These are phyloP conservation scores for Jasminum sambac DNA, from an alignment of 257 asterid genomes.

Conservation along the genomic window DNA sequence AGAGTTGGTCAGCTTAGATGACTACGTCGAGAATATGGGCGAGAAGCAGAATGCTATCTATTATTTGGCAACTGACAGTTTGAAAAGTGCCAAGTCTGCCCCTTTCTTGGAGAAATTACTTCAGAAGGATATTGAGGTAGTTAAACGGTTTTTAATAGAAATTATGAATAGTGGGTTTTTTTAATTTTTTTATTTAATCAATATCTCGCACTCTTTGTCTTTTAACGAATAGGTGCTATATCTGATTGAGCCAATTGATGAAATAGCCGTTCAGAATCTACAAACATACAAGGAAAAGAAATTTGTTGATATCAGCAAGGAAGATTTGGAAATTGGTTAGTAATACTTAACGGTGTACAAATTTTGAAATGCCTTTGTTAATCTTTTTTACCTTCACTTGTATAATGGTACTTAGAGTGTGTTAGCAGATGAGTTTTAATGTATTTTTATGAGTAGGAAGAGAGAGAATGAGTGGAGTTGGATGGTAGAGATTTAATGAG, in stretches of 20 bases:
- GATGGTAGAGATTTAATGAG: too few relatives aligned
- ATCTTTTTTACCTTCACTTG: not conserved
- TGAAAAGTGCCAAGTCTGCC: conserved; percentile 92
- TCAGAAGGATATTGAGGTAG: conserved; percentile 93
- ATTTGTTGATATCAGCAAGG: conserved; percentile 97
- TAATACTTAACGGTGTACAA: not conserved
- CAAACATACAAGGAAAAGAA: conserved; percentile 96
- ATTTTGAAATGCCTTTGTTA: not conserved
- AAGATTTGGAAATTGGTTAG: conserved; percentile 94
- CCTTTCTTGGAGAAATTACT: conserved; percentile 91
- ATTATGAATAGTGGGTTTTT: not conserved
- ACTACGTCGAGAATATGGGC: conserved; percentile 91
- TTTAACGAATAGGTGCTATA: conserved; percentile 64
- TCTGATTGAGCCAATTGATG: conserved; percentile 92
- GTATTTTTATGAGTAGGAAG: too few relatives aligned
- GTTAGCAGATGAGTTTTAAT: too few relatives aligned
- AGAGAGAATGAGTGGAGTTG: too few relatives aligned
- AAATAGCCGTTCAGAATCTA: conserved; percentile 89
- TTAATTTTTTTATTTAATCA: not conserved
- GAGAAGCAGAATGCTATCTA: conserved; percentile 91
- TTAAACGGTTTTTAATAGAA: not conserved
- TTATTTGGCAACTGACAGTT: conserved; percentile 95
- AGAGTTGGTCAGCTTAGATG: conserved; percentile 83
- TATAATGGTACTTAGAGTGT: not conserved
- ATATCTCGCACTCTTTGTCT: too few relatives aligned